Conservation (phyloP, 768 basidiomycete species). For the Tylopilus sp. region DNA sequence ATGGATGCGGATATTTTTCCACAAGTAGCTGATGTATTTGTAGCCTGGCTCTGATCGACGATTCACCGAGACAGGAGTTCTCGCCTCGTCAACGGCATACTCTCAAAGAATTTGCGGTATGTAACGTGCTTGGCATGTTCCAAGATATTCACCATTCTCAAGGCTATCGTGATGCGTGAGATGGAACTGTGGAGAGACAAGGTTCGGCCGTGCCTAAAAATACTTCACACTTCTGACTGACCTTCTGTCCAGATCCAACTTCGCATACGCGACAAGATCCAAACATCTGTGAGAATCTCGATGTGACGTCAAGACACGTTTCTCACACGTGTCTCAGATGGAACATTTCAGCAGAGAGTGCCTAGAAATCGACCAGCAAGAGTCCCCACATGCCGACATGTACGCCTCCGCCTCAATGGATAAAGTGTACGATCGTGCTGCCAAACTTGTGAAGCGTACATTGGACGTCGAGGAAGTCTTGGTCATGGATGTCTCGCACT, state of each 20-base stretch:
- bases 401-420: conserved; percentile 60
- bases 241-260: conserved; percentile 67
- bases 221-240: not conserved
- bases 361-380: conserved; percentile 74
- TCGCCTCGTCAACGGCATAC: conserved; percentile 87
- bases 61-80: conserved; percentile 79
- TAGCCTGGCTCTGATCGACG: conserved; percentile 82
- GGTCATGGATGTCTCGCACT: conserved; percentile 90
- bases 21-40: conserved; percentile 2
- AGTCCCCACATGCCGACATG: conserved; percentile 23
- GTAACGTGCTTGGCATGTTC: conserved; percentile 10
- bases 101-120: conserved; percentile 85
- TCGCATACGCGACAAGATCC: conserved; percentile 85
- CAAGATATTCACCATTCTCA: conserved; percentile 4
- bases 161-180: conserved; percentile 89
- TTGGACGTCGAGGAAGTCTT: conserved; percentile 90
- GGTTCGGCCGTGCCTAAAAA: conserved; percentile 34
- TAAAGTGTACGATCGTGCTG: conserved; percentile 85
- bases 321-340: conserved; percentile 51
- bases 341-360: conserved; percentile 95
- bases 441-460: conserved; percentile 83
- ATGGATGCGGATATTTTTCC: conserved; percentile 21
- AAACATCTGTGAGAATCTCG: conserved; percentile 63
- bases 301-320: not conserved
- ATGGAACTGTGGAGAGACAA: conserved; percentile 96